A percentile compares a stretch with the other conserved stretches of the same genome.
These are phyloP conservation scores for Hyphopichia homilentoma DNA, from an alignment of 805 yeast species.

Conservation along the genomic window DNA sequence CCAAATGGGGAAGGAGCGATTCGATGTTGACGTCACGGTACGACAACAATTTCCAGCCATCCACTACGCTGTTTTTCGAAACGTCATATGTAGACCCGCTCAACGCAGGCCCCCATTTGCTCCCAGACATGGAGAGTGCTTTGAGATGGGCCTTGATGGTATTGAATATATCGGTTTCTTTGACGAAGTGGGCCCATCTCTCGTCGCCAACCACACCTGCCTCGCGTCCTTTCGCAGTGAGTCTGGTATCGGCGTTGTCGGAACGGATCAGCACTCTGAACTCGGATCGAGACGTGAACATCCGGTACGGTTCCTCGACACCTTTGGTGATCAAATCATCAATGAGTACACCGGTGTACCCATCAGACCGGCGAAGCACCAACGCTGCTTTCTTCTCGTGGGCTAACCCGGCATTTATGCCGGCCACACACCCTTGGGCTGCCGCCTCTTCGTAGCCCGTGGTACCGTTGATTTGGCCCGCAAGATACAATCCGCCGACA, in stretches of 20 bases:
- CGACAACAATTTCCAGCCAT: constrained; percentile 70
- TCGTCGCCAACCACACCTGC: constrained; percentile 63
- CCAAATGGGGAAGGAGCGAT: constrained; percentile 28
- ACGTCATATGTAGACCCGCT: constrained; percentile 48
- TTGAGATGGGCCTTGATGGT: constrained; percentile 44
- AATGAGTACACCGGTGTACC: constrained; percentile 86
- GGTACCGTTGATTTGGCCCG: constrained; percentile 98
- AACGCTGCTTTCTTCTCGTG: constrained; percentile 40
- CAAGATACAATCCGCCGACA: constrained; percentile 75
- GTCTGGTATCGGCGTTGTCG: constrained; percentile 87
- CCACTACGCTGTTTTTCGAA: constrained; percentile 31
- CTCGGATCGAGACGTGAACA: constrained; percentile 96
- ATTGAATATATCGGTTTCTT: constrained; percentile 45
- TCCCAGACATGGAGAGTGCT: constrained; percentile 45
- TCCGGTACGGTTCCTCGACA: constrained; percentile 93
- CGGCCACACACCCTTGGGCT: constrained; percentile 93
- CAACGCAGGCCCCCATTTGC: constrained; percentile 58
- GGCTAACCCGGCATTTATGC: constrained; percentile 85
- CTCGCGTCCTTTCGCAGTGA: constrained; percentile 64
- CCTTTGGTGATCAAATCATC: constrained; percentile 96
- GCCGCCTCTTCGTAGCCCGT: constrained; percentile 99
- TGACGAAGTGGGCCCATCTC: constrained; percentile 48
- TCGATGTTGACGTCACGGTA: constrained; percentile 40
- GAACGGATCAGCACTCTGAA: constrained; percentile 86
- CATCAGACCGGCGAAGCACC: constrained; percentile 69